These are phyloP conservation scores for Monosporozyma siamensis DNA, from an alignment of 805 yeast genomes.

Conservation along the genomic window DNA sequence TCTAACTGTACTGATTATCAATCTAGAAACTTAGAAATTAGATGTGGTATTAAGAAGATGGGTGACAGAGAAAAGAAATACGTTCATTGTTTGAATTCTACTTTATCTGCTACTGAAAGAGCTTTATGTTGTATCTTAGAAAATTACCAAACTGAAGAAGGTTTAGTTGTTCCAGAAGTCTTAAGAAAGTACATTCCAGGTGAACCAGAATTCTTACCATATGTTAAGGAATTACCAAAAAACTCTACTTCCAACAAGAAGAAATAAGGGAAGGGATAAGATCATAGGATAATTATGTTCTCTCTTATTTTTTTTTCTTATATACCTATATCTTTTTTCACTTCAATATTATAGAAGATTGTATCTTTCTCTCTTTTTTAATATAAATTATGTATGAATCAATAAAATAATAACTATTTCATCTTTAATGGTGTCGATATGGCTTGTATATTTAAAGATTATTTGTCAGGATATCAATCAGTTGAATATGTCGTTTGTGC, in stretches of 20 bases:
- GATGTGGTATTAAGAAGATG: constrained; percentile 95
- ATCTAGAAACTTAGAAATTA: constrained; percentile 94
- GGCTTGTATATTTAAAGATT: no score
- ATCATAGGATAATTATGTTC: neutral
- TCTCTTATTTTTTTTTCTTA: neutral
- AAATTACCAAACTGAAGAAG: constrained; percentile 96
- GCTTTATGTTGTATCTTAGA: constrained; percentile 95
- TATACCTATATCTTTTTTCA: no score
- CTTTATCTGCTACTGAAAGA: constrained; percentile 96
- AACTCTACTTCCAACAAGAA: constrained; percentile 71
- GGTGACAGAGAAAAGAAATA: constrained; percentile 94
- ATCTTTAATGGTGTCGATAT: no score
- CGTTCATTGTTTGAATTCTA: constrained; percentile 96
- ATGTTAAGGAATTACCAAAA: constrained; percentile 83
- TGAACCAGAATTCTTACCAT: constrained; percentile 94
- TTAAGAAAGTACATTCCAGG: constrained; percentile 96
- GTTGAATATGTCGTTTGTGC: no score
- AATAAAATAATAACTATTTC: no score
- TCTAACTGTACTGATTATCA: constrained; percentile 99
- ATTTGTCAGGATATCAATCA: no score
- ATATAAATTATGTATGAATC: no score
- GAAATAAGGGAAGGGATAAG: constrained; percentile 13
- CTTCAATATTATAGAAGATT: no score
- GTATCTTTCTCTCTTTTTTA: no score
- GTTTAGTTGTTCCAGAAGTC: constrained; percentile 87